These are phyloP conservation scores for Cystobasidium ongulense DNA, from an alignment of 768 basidiomycete genomes.

Conservation along the genomic window DNA sequence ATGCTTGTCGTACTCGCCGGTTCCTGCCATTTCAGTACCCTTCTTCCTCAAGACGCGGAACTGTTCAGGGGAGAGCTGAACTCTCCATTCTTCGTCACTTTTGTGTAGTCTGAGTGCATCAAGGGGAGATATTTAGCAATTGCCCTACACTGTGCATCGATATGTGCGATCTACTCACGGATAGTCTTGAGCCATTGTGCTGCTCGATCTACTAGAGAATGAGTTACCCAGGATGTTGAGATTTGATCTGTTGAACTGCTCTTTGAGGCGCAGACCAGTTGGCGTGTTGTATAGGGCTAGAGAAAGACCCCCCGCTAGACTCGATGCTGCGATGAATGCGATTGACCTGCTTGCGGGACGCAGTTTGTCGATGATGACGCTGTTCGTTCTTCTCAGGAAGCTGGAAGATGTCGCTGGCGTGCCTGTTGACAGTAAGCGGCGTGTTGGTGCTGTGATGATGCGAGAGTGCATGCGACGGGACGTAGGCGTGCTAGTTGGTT, in stretches of 20 bases:
- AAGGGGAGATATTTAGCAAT: neutral
- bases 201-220: slow-evolving; percentile 21
- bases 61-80: slow-evolving; percentile 36
- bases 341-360: slow-evolving; percentile 13
- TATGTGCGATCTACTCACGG: slow-evolving; percentile 7
- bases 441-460: neutral
- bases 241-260: neutral
- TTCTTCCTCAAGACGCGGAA: slow-evolving; percentile 40
- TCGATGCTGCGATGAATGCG: slow-evolving; percentile 13
- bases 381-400: neutral
- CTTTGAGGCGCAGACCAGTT: neutral
- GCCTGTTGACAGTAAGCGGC: neutral
- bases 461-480: neutral
- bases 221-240: slow-evolving; percentile 23
- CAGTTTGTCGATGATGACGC: slow-evolving; percentile 22
- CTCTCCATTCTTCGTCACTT: slow-evolving; percentile 35
- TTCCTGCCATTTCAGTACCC: slow-evolving; percentile 38
- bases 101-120: slow-evolving; percentile 7
- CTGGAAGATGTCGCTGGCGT: neutral
- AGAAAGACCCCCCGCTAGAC: slow-evolving; percentile 27
- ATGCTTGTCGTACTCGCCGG: slow-evolving; percentile 38
- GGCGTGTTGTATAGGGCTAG: slow-evolving; percentile 13
- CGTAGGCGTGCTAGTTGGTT: neutral
- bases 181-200: neutral
- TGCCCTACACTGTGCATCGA: neutral